Percentiles rank a stretch among this genome's conserved stretches.
These are phyloP conservation scores for Thermochaetoides dissita DNA, from an alignment of 2,329 filamentous ascomycete genomes.

Conservation along the genomic window DNA sequence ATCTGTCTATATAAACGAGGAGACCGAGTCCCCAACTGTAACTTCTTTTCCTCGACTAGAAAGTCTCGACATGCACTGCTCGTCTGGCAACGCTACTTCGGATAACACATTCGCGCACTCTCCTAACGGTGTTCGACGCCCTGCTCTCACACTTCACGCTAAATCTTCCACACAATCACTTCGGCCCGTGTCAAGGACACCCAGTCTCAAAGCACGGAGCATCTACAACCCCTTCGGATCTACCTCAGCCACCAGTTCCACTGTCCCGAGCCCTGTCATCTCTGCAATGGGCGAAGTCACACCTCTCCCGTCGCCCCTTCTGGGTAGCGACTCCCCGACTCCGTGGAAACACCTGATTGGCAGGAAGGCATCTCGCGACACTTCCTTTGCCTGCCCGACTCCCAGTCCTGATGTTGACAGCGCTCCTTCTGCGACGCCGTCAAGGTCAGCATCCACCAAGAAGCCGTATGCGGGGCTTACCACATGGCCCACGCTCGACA, in stretches of 20 bases:
- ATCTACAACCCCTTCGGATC: conserved; percentile 35
- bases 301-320: conserved; percentile 62
- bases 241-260: conserved; percentile 47
- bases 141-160: conserved; percentile 20
- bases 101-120: conserved; percentile 5
- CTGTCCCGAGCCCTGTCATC: conserved; percentile 59
- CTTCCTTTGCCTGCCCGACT: conserved; percentile 21
- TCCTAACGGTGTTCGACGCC: conserved; percentile 2
- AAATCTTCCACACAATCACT: conserved; percentile 32
- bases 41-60: too few species aligned
- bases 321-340: conserved; percentile 50
- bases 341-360: conserved; percentile 44
- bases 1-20: too few species aligned
- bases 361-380: conserved; percentile 34
- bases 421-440: conserved; percentile 21
- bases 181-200: conserved; percentile 42
- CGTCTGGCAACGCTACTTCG: background rate
- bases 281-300: conserved; percentile 67
- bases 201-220: conserved; percentile 43
- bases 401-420: conserved; percentile 17
- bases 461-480: conserved; percentile 40
- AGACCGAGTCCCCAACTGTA: too few species aligned
- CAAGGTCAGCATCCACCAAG: conserved; percentile 34
- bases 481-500: conserved; percentile 19
- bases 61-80: too few species aligned